Evolutionary conservation across 108 stramenopile species (phyloP).

Genomic region (Bacterosira constricta): DNA sequence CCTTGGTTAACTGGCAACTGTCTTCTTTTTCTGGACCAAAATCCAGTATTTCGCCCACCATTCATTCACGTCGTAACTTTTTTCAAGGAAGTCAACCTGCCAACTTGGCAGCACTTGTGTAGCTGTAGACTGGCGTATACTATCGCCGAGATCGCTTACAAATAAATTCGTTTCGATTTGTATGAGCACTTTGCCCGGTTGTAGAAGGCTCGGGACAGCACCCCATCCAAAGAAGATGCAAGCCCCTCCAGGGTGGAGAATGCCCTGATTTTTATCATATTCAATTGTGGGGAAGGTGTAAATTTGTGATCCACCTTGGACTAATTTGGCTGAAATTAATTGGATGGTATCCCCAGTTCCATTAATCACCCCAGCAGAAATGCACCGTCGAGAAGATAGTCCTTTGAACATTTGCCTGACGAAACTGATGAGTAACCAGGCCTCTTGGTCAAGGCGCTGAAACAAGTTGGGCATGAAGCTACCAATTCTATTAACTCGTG

Average conservation of each 20-base stretch:
- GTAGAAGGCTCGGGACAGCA: slow-evolving; percentile 63
- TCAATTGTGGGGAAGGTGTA: slow-evolving; percentile 72
- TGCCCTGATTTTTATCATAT: slow-evolving; percentile 65
- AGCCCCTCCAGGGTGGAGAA: slow-evolving; percentile 73
- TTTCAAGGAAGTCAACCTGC: slow-evolving; percentile 73
- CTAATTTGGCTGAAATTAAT: slow-evolving; percentile 66
- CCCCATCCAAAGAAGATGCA: slow-evolving; percentile 83
- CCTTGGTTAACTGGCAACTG: not conserved
- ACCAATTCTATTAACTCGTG: slow-evolving; percentile 57
- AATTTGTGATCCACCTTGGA: slow-evolving; percentile 78
- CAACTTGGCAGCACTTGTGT: slow-evolving; percentile 63
- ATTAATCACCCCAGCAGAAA: slow-evolving; percentile 80
- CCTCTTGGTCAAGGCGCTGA: slow-evolving; percentile 68
- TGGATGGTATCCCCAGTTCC: slow-evolving; percentile 71
- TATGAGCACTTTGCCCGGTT: slow-evolving; percentile 73
- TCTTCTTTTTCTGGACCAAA: slow-evolving; percentile 38
- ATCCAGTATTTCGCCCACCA: slow-evolving; percentile 93
- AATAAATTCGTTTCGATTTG: slow-evolving; percentile 82
- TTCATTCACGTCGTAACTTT: slow-evolving; percentile 71
- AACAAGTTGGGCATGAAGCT: slow-evolving; percentile 64
- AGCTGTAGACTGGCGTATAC: slow-evolving; percentile 52
- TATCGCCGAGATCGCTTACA: slow-evolving; percentile 57
- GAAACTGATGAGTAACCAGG: slow-evolving; percentile 70
- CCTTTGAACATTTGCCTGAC: slow-evolving; percentile 80
- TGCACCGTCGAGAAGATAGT: slow-evolving; percentile 70